Evolutionary conservation across 305 asterid genomes (phyloP), one percentile per base, ranked within the genome.

Genomic region (Fraxinus dipetala): DNA sequence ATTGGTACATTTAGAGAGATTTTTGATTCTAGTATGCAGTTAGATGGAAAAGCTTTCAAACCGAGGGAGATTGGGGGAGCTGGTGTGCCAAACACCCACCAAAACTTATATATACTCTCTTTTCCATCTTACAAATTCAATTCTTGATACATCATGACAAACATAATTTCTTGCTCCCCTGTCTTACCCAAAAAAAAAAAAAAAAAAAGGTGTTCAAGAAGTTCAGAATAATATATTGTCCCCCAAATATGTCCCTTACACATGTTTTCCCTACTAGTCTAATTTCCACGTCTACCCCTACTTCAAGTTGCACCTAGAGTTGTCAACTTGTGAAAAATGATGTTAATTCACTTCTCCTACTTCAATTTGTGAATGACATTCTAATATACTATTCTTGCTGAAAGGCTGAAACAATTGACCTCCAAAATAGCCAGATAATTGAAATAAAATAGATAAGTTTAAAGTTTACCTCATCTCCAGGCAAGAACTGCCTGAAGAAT

Each of bases 401-500:
- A 28, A 65, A 65, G 1, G 31, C 13, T 26, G 35, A 65, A 65
- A 65, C 35, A 65, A 26, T 65, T 65, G 14, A 26, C 73, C 11
- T 65, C 35, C 73, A 67, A 26, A 61, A 63, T 22, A 63, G 72
- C 31, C 16, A 63, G 32, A 63, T 6, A 63, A 24, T 24, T 24
- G 16, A 63, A 63, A 26, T 67, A 16, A 67, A 67, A 30, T 32
- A 16, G 8, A 67, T 4, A 73, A 54, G 34, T 80, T 73, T 4
- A 22, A 34, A 16, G 16, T 14, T 51, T 76, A 89, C 90, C 89
- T 89, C 92, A 75, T 89, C 92, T 75, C 90, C 89, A 30, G 92
- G 90, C 89, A 65, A 89, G 85, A 65, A 89, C 85, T 35, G 89
- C 92, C 83, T 89, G 92, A 59, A 87, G 72, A 67, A 48, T 84